A percentile compares a stretch with the other conserved stretches of the same genome.
Evolutionary conservation across 2,329 filamentous ascomycete species (phyloP).

Genomic region (Bipolaris bicolor): DNA sequence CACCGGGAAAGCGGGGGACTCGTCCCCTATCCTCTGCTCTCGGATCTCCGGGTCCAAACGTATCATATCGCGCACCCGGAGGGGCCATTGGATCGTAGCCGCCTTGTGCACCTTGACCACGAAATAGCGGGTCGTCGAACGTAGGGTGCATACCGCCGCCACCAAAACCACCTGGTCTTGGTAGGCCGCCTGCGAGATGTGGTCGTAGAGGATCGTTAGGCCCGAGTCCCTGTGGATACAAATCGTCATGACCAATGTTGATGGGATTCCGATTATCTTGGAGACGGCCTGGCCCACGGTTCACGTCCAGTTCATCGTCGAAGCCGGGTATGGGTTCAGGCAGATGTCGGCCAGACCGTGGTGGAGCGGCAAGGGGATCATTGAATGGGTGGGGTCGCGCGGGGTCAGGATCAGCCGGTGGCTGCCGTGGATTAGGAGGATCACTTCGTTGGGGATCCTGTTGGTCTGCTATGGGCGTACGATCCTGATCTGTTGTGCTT

Average conservation of each 20-base stretch:
- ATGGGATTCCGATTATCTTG: slow-evolving; percentile 62
- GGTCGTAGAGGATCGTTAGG: slow-evolving; percentile 81
- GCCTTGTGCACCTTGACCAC: slow-evolving; percentile 58
- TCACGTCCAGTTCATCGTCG: slow-evolving; percentile 89
- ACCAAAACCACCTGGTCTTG: slow-evolving; percentile 63
- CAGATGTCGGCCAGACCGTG: slow-evolving; percentile 63
- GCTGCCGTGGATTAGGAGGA: slow-evolving; percentile 52
- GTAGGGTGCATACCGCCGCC: slow-evolving; percentile 94
- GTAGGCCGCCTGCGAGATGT: slow-evolving; percentile 66
- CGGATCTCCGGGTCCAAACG: slow-evolving; percentile 64
- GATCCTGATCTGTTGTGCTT: slow-evolving; percentile 22
- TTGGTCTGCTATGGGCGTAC: slow-evolving; percentile 50
- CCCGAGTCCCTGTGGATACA: slow-evolving; percentile 85
- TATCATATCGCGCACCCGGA: slow-evolving; percentile 91
- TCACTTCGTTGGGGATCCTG: slow-evolving; percentile 41
- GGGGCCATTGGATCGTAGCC: slow-evolving; percentile 75
- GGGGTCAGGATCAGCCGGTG: slow-evolving; percentile 61
- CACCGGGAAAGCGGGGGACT: slow-evolving; percentile 44
- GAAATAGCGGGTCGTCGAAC: slow-evolving; percentile 88
- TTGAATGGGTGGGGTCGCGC: slow-evolving; percentile 71
- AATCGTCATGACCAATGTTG: slow-evolving; percentile 81
- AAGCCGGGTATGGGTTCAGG: slow-evolving; percentile 89
- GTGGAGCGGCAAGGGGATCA: slow-evolving; percentile 68
- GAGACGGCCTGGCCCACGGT: slow-evolving; percentile 64
- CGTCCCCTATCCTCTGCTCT: slow-evolving; percentile 46